Evolutionary conservation across 805 yeast genomes (phyloP).

Genomic region (Nakazawaea ambrosiae): DNA sequence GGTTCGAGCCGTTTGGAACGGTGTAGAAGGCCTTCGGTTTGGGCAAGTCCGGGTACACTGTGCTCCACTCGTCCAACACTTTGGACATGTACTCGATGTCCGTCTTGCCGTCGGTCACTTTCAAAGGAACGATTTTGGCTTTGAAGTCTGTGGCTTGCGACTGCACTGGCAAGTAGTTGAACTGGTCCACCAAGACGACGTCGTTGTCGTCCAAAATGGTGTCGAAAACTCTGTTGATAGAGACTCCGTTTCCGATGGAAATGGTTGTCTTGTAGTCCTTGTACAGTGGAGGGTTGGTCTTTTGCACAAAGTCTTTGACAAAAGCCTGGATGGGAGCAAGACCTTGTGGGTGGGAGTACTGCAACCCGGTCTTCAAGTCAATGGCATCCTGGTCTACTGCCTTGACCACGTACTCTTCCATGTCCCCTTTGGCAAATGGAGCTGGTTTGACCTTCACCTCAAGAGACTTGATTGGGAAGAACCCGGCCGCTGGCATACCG

Average conservation of each 20-base stretch:
- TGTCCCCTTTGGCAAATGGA: conserved; percentile 29
- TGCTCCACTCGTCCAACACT: conserved; percentile 44
- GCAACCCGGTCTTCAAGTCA: conserved; percentile 10
- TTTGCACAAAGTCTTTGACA: conserved; percentile 29
- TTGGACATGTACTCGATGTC: conserved; percentile 43
- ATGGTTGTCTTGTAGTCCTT: conserved; percentile 39
- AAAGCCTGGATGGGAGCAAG: conserved; percentile 24
- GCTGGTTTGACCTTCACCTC: conserved; percentile 37
- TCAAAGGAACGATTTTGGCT: conserved; percentile 37
- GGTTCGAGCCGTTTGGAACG: conserved; percentile 55
- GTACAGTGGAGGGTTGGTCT: conserved; percentile 38
- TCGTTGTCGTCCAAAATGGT: conserved; percentile 42
- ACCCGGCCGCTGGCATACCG: conserved; percentile 55
- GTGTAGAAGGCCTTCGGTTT: conserved; percentile 49
- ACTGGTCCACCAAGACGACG: conserved; percentile 47
- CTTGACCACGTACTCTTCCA: neutral
- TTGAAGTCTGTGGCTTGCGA: conserved; percentile 35
- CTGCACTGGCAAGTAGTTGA: conserved; percentile 47
- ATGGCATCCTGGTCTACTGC: conserved; percentile 1
- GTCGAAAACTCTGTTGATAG: conserved; percentile 45
- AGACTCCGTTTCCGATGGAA: conserved; percentile 50
- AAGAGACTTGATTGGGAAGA: conserved; percentile 52
- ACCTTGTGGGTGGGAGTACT: conserved; percentile 8
- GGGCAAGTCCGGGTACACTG: conserved; percentile 31
- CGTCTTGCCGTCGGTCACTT: conserved; percentile 23